Evolutionary conservation across 306 rosid species (phyloP), one percentile per base, ranked within the genome.

Genomic region (Senna siamea): DNA sequence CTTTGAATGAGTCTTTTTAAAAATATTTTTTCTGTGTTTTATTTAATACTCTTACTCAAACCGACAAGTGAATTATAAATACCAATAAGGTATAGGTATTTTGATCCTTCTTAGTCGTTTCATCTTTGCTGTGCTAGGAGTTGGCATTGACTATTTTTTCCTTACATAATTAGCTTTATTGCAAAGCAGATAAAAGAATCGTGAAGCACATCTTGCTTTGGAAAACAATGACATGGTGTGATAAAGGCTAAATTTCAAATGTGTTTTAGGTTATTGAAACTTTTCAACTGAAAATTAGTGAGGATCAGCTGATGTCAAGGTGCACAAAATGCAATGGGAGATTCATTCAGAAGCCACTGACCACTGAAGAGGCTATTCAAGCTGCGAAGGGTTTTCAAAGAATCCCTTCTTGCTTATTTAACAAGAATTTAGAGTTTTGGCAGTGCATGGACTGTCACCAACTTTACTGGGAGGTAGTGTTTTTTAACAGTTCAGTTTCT

Each of bases 251-350:
- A 73, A 66, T 41, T 65, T 66, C 72, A 54, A 50, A 37, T 69
- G 44, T 73, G 35, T 80, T 26, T 83, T 85, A 91, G 98, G 90
- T 93, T 48, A 91, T 93, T 77, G 88, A 93, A 82, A 82, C 88
- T 66, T 93, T 91, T 79, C 77, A 89, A 38, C 81, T 93, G 74
- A 85, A 81, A 58, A 84, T 93, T 81, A 83, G 83, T 43, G 97
- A 89, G 89, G 84, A 84, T 80, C 89, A 83, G 82, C 83, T 91
- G 77, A 83, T 88, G 98, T 87, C 98, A 78, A 89, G 97, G 76
- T 93, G 97, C 82, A 83, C 97, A 67, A 93, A 92, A 87, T 93
- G 97, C 87, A 93, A 93, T 70, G 98, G 98, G 44, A 82, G 81
- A 56, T 93, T 93, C 83, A 91, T 91, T 81, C 97, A 93, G 81